Evolutionary conservation across 805 yeast genomes (phyloP).

Genomic region (Lipomyces mesembrius): DNA sequence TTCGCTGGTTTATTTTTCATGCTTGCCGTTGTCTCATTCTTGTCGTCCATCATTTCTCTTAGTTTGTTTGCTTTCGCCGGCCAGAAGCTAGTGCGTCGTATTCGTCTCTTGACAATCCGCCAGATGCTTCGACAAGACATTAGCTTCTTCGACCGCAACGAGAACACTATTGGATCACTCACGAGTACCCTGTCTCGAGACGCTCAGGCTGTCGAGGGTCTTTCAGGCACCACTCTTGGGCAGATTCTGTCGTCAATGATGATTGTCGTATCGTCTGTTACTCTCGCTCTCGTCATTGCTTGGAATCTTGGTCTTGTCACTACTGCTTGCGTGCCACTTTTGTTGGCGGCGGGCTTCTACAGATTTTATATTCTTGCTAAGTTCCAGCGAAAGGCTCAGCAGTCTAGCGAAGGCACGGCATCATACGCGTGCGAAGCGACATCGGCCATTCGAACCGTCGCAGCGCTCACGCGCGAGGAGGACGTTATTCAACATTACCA

Average conservation of each 20-base stretch:
- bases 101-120: conserved; percentile 44
- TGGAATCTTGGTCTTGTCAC: conserved; percentile 51
- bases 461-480: conserved; percentile 49
- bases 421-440: conserved; percentile 50
- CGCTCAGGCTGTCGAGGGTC: conserved; percentile 48
- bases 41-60: conserved; percentile 23
- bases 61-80: conserved; percentile 43
- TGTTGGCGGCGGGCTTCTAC: conserved; percentile 49
- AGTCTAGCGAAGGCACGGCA: conserved; percentile 48
- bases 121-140: conserved; percentile 48
- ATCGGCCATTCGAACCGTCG: conserved; percentile 50
- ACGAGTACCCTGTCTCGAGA: conserved; percentile 49
- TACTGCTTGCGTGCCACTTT: conserved; percentile 44
- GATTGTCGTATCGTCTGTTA: conserved; percentile 48
- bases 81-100: conserved; percentile 45
- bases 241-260: conserved; percentile 47
- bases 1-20: conserved; percentile 30
- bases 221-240: conserved; percentile 51
- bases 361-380: conserved; percentile 45
- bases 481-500: conserved; percentile 46
- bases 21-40: conserved; percentile 18
- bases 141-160: conserved; percentile 46
- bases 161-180: conserved; percentile 48
- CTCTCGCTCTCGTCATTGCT: conserved; percentile 48
- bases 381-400: conserved; percentile 47